Evolutionary conservation across 805 yeast genomes (phyloP), one percentile per base, ranked within the genome.

Genomic region (Starmera pachycereana): DNA sequence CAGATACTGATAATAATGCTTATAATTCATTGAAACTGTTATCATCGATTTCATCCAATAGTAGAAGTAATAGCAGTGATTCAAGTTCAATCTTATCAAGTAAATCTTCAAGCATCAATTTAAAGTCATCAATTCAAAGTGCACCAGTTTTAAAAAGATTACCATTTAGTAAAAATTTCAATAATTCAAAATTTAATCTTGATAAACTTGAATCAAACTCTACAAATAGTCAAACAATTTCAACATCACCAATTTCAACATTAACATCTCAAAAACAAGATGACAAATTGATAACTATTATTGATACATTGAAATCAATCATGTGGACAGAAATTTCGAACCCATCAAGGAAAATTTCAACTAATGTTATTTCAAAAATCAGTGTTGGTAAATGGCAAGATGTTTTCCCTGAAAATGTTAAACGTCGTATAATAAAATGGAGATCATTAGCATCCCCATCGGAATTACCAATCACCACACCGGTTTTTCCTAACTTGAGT

Each of bases 381-480:
- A 70, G 77, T n/a, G 78, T 76, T 35, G 90, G 95, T 6, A 72
- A 95, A 42, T 92, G 98, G 98, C 79, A 79, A 41, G 87, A 83
- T 59, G 95, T 88, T 1, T 86, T 86, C 50, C 96, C 97, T 0
- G 71, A 72, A 12, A 72, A 74, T 34, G 76, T 80, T 12, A 76
- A 72, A 39, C 66, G 84, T 40, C 74, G 75, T 49, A 65, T 79
- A 12, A 80, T 89, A 38, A 89, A 89, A 54, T 92, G 99, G 99
- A 74, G 86, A 39, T 89, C 97, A 0, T 68, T 94, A 39, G 81
- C 88, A 12, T 77, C 96, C 0, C 99, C 99, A 0, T 97, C 97
- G 0, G 81, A 95, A 7, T 65, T 92, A 22, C 99, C 99, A 0
- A 65, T 85, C 0, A 78, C 87, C 2, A 78, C 94, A 0, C 75